Evolutionary conservation across 2,329 filamentous ascomycete species (phyloP).

Genomic region (Cladobotryum mycophilum): DNA sequence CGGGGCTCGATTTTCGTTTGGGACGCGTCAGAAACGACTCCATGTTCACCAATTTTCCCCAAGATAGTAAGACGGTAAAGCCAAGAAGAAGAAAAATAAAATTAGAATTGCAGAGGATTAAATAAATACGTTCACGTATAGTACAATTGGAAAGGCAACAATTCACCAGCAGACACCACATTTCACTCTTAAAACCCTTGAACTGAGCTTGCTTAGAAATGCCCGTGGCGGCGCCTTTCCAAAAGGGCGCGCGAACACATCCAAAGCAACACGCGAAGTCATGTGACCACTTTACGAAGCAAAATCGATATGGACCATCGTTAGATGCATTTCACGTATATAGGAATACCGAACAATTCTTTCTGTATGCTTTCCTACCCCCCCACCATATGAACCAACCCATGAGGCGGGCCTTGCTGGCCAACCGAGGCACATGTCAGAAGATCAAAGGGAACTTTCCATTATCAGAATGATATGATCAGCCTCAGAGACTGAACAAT

Average conservation of each 20-base stretch:
- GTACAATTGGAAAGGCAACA: too few relatives aligned
- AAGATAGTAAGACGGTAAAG: too few relatives aligned
- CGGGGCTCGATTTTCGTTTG: conserved; percentile 41
- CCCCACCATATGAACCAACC: not conserved
- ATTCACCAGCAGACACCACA: too few relatives aligned
- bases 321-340: not conserved
- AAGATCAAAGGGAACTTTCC: conserved; percentile 4
- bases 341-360: not conserved
- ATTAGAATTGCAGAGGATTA: too few relatives aligned
- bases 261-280: conserved; percentile 19
- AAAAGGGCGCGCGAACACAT: conserved; percentile 11
- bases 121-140: too few relatives aligned
- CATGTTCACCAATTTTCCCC: conserved; percentile 33
- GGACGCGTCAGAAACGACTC: conserved; percentile 49
- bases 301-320: not conserved
- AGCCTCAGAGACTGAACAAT: not conserved
- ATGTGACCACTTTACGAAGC: conserved; percentile 19
- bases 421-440: conserved; percentile 31
- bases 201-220: too few relatives aligned
- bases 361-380: not conserved
- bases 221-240: conserved; percentile 12
- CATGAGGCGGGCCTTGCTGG: too few relatives aligned
- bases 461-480: conserved; percentile 1
- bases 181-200: not conserved
- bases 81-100: not conserved